phyloP scores from a whole-genome alignment of 2,329 filamentous ascomycete genomes.

The Tolypocladium paradoxum region DNA sequence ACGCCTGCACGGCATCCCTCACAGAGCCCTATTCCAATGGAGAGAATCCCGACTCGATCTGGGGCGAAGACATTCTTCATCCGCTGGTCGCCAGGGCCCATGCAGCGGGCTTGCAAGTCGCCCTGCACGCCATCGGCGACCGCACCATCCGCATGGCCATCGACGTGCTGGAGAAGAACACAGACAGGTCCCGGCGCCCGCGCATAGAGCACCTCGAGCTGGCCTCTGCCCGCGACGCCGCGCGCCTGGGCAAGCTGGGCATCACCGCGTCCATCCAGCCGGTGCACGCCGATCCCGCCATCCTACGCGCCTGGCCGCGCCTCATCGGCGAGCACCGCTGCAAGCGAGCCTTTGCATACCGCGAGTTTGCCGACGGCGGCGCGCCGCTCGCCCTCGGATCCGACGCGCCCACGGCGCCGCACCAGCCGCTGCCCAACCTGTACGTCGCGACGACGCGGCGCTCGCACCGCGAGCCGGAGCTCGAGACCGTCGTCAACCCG shows the following conservation, averaged over 20 bases:
- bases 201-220: slow-evolving; percentile 57
- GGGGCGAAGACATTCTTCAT: slow-evolving; percentile 39
- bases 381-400: slow-evolving; percentile 46
- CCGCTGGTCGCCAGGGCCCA: slow-evolving; percentile 44
- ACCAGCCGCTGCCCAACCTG: slow-evolving; percentile 41
- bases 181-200: slow-evolving; percentile 37
- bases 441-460: slow-evolving; percentile 48
- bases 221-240: slow-evolving; percentile 41
- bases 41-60: slow-evolving; percentile 38
- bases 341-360: slow-evolving; percentile 51
- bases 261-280: slow-evolving; percentile 51
- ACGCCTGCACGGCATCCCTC: slow-evolving; percentile 53
- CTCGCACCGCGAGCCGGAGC: slow-evolving; percentile 37
- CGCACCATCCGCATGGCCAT: slow-evolving; percentile 45
- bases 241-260: slow-evolving; percentile 43
- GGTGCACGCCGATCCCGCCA: slow-evolving; percentile 49
- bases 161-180: slow-evolving; percentile 37
- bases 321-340: slow-evolving; percentile 44
- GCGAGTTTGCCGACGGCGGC: slow-evolving; percentile 45
- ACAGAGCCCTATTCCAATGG: slow-evolving; percentile 46
- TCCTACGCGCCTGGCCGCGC: slow-evolving; percentile 48
- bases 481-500: slow-evolving; percentile 34
- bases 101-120: slow-evolving; percentile 44
- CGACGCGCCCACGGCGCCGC: slow-evolving; percentile 49
- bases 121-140: slow-evolving; percentile 57